A percentile compares a stretch with the other conserved stretches of the same genome.
Conservation (phyloP, 495 filamentous ascomycete species). For the Bryoglossum gracile region DNA sequence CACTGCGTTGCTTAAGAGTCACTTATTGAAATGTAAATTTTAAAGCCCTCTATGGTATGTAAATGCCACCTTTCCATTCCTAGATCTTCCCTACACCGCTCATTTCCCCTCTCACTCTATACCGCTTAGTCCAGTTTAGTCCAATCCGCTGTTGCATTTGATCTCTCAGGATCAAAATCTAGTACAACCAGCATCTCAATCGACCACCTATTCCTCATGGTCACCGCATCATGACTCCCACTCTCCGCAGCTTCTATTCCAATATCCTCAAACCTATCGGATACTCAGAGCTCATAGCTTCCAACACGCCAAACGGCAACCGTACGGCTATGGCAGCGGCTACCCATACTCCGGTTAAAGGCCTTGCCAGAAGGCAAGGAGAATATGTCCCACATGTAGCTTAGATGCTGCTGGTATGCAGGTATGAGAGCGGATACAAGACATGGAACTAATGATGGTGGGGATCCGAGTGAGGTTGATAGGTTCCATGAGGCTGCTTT, state of each 20-base stretch:
- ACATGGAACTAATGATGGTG: slow-evolving; percentile 19
- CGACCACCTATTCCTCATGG: slow-evolving; percentile 26
- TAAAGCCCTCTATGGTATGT: too few species aligned
- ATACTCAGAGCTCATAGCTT: slow-evolving; percentile 23
- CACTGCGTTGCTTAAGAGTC: too few species aligned
- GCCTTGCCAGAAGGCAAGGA: slow-evolving; percentile 14
- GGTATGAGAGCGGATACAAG: neutral
- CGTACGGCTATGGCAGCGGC: slow-evolving; percentile 23
- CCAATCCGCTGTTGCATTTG: too few species aligned
- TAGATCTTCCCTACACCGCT: too few species aligned
- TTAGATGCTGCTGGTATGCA: neutral
- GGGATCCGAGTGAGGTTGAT: neutral
- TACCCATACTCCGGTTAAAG: slow-evolving; percentile 27
- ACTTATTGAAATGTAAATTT: too few species aligned
- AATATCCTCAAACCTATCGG: slow-evolving; percentile 20
- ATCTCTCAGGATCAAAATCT: too few species aligned
- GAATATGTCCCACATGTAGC: neutral
- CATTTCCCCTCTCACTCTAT: too few species aligned
- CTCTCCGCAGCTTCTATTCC: slow-evolving; percentile 23
- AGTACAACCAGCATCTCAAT: slow-evolving; percentile 23
- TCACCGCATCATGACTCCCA: slow-evolving; percentile 12
- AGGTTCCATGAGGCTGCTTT: slow-evolving; percentile 4
- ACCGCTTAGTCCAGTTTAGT: too few species aligned
- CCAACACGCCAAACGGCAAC: slow-evolving; percentile 2
- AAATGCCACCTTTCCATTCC: too few species aligned